Base-by-base conservation (phyloP, 73 alveolate species). In the Diophrys appendiculata region DNA sequence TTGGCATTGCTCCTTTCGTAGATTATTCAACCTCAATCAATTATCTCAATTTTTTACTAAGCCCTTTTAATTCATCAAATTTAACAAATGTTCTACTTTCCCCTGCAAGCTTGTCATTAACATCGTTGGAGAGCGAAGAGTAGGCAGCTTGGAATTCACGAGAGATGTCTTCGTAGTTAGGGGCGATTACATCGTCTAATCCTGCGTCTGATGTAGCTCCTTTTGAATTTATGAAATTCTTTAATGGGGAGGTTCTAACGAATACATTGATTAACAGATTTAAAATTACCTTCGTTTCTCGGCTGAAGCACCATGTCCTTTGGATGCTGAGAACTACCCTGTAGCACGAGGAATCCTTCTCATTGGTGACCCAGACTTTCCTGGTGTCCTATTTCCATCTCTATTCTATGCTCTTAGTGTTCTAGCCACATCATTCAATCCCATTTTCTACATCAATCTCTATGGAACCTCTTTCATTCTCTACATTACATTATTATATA, bases 381-480 rank as follows among this genome's bases (percentile, higher is more conserved):
- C 53, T 23, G 75, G 52, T 1, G 75, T 26, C 54, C 75, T 67
- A 67, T 31, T 31, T 67, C 43, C 54, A 67, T 31, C 75, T 55
- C 78, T 69, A 70, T 52, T 81, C 55, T 52, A 2, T 54, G 65
- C 73, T 72, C 72, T 56, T 26, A 81, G 56, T 22, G 77, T 68
- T 31, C 34, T 55, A 23, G 33, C 26, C 14, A 67, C 83, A 22
- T 81, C 89, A 22, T 72, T 81, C 25, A 79, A 13, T 43, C 60
- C 79, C 43, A 81, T 76, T 33, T 81, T 81, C 26, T 81, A 69
- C 72, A 81, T 52, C 43, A 81, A 31, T 31, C 73, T 52, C 69
- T 60, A 29, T 1, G 83, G 68, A 24, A 81, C 76, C 33, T 81
- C 55, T 56, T 81, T 43, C 64, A 81, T 72, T 22, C 73, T 71